A percentile compares a stretch with the other conserved stretches of the same genome.
phyloP scores from a whole-genome alignment of 768 basidiomycete species.

The Tylopilus subfusipes region DNA sequence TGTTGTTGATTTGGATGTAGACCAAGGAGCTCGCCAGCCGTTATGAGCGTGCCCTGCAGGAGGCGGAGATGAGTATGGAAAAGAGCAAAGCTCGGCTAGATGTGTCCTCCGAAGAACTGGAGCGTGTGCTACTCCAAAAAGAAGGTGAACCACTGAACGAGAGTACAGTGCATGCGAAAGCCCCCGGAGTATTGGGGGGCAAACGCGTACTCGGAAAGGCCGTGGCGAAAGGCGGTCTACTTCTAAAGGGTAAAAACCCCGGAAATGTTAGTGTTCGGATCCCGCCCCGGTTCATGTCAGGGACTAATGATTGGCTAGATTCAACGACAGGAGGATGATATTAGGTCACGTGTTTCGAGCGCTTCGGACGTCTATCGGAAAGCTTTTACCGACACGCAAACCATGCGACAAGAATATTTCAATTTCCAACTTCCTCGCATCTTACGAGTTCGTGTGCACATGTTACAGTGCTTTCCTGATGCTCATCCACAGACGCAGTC shows the following conservation, averaged over 20 bases:
- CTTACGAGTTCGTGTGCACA: conserved; percentile 63
- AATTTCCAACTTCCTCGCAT: conserved; percentile 95
- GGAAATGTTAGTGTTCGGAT: conserved; percentile 55
- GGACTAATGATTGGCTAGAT: conserved; percentile 45
- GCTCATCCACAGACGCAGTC: conserved; percentile 45
- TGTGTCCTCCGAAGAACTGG: conserved; percentile 87
- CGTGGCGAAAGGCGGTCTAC: conserved; percentile 83
- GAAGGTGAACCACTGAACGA: conserved; percentile 93
- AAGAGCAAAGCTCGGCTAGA: conserved; percentile 88
- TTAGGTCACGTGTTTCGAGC: conserved; percentile 76
- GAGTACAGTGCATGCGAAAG: conserved; percentile 61
- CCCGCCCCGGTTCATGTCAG: conserved; percentile 3
- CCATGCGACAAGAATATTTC: conserved; percentile 94
- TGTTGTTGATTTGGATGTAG: conserved; percentile 36
- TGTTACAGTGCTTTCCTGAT: background rate
- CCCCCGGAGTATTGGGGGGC: conserved; percentile 55
- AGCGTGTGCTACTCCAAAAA: conserved; percentile 87
- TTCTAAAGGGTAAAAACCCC: conserved; percentile 91
- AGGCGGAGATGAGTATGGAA: conserved; percentile 82
- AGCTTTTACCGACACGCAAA: conserved; percentile 84
- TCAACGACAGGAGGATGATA: conserved; percentile 92
- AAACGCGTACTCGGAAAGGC: conserved; percentile 89
- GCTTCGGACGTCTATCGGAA: conserved; percentile 90
- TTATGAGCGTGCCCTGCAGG: conserved; percentile 85
- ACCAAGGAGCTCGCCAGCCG: conserved; percentile 88